These are phyloP conservation scores for Panicum hallii DNA, from an alignment of 202 grass and related monocot genomes.

Conservation along the genomic window DNA sequence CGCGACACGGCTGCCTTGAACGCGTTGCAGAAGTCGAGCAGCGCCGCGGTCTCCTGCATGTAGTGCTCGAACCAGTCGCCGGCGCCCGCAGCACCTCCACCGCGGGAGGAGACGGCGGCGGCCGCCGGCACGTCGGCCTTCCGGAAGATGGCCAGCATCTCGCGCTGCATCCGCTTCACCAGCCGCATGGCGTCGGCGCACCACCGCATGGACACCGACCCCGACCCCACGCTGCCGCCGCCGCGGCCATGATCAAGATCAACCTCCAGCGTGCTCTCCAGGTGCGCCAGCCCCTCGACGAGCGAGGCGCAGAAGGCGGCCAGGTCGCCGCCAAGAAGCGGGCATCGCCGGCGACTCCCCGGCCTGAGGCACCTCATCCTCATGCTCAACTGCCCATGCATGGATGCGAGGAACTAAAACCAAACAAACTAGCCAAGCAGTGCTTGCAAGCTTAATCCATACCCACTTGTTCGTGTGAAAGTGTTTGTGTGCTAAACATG, in stretches of 20 bases:
- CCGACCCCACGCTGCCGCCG: not conserved
- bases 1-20: constrained; percentile 70
- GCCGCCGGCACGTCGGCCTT: constrained; percentile 59
- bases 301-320: constrained; percentile 79
- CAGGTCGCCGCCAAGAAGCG: constrained; percentile 44
- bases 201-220: constrained; percentile 76
- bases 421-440: not conserved
- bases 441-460: not conserved
- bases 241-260: not conserved
- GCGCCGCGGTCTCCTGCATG: constrained; percentile 91
- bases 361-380: constrained; percentile 38
- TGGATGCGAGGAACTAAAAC: not conserved
- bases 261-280: constrained; percentile 57
- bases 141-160: constrained; percentile 72
- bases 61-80: constrained; percentile 90
- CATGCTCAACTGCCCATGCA: constrained; percentile 17
- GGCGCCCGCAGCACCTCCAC: constrained; percentile 38
- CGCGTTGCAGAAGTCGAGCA: constrained; percentile 89
- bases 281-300: constrained; percentile 60
- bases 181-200: constrained; percentile 72
- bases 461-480: not conserved
- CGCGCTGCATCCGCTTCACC: constrained; percentile 84
- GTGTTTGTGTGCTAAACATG: not conserved
- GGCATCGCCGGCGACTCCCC: constrained; percentile 26
- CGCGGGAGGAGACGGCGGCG: not conserved